Base-by-base conservation (phyloP, 768 basidiomycete species). In the Mycena rebaudengoi region DNA sequence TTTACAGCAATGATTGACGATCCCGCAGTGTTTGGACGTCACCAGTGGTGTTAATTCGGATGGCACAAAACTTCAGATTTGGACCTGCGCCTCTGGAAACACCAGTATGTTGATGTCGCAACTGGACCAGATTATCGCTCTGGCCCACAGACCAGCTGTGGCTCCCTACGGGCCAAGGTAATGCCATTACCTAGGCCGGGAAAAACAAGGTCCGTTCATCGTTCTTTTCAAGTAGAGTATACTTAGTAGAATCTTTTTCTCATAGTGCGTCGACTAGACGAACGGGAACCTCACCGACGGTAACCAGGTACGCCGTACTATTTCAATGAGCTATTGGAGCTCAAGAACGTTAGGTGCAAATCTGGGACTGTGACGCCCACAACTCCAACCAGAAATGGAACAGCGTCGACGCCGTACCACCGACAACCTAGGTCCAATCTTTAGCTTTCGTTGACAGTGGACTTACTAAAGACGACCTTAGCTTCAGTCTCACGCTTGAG, bases 1-100 rank as follows among this genome's bases (percentile, higher is more conserved):
- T 12, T 45, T 37, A 23, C n/a, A 14, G 20, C 26, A 26, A 26
- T 5, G n/a, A 20, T 25, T 25, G 28, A 32, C 45, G 32, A 21
- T 56, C 26, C 13, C 53, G 23, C 43, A 57, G 55, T 57, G 55
- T 29, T 29, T 57, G 43, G 55, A 57, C n/a, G 55, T 57, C 8
- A 37, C 44, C 20, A 28, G 18, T 14, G 33, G 33, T 20, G 21
- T 20, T 4, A n/a, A 57, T 21, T 6, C 55, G 21, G 23, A 57
- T 23, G 50, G 50, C 25, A 37, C 12, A 1, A 35, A 35, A 21
- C 50, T 52, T 20, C 50, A 52, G 21, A 46, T 57, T 37, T 57
- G 55, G 55, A 57, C 55, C n/a, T 57, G 55, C 21, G 43, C 32
- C 14, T 23, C 43, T 13, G 44, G 44, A 18, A 46, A 57, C 30